Evolutionary conservation across 768 basidiomycete species (phyloP).

Genomic region (Xerocomus brunneocitrinus): DNA sequence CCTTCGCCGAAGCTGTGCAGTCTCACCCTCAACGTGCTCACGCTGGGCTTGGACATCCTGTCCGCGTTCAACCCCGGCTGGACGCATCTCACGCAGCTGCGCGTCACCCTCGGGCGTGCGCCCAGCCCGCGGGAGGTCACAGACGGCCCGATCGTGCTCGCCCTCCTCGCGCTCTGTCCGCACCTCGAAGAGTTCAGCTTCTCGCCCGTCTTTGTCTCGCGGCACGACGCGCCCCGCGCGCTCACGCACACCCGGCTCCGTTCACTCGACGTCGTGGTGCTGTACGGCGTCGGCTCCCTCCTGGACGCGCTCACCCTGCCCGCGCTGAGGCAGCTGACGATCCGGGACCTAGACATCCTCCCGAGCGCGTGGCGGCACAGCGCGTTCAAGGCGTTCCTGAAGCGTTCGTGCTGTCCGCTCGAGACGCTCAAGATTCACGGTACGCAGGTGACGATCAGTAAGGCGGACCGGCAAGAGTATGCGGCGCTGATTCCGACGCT

Average conservation of each 20-base stretch:
- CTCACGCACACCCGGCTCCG: conserved; percentile 14
- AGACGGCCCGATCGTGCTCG: conserved; percentile 1
- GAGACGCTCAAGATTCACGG: conserved; percentile 15
- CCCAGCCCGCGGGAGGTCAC: neutral
- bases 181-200: conserved; percentile 12
- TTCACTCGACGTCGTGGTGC: conserved; percentile 7
- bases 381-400: conserved; percentile 15
- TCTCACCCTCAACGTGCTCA: conserved; percentile 7
- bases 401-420: conserved; percentile 19
- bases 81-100: conserved; percentile 14
- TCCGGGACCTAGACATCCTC: conserved; percentile 14
- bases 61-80: conserved; percentile 11
- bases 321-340: conserved; percentile 4
- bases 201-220: conserved; percentile 5
- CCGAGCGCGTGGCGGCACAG: conserved; percentile 12
- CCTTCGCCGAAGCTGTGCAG: conserved; percentile 6
- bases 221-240: neutral
- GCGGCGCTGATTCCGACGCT: conserved; percentile 16
- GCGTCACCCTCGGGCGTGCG: conserved; percentile 1
- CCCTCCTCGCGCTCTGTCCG: conserved; percentile 18
- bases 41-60: conserved; percentile 2
- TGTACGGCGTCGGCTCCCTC: conserved; percentile 3
- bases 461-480: conserved; percentile 13
- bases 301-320: conserved; percentile 16
- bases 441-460: conserved; percentile 7